These are phyloP conservation scores for Hypericum androsaemum DNA, from an alignment of 345 rosid species.

Conservation along the genomic window DNA sequence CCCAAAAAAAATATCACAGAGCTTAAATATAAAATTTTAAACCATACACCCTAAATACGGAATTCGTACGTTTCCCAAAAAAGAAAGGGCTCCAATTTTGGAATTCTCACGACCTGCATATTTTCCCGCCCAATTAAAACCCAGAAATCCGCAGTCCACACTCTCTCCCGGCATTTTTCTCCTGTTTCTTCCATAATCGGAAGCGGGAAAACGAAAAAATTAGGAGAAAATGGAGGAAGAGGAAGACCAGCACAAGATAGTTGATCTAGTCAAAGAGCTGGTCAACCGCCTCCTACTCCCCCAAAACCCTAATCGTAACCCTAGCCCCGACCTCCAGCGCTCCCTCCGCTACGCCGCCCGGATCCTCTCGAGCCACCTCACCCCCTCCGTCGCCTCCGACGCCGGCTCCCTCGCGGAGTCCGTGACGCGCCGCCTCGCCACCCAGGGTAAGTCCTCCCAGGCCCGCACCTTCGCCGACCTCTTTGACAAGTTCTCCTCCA, in stretches of 20 bases:
- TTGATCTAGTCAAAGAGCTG: conserved; percentile 79
- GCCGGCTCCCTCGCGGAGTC: conserved; percentile 82
- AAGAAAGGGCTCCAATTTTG: neutral
- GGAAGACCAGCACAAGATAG: conserved; percentile 61
- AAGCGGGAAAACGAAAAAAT: neutral
- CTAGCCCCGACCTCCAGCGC: conserved; percentile 36
- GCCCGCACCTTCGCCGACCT: conserved; percentile 85
- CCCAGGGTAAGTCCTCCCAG: conserved; percentile 78
- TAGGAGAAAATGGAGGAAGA: conserved; percentile 72
- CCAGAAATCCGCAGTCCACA: neutral
- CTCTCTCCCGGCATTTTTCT: neutral
- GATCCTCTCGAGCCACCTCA: conserved; percentile 76
- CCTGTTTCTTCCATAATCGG: neutral
- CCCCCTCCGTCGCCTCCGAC: conserved; percentile 71
- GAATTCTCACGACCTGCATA: neutral
- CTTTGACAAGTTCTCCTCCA: conserved; percentile 69
- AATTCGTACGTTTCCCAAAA: too few relatives aligned
- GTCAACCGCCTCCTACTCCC: conserved; percentile 70
- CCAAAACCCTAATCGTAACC: conserved; percentile 32
- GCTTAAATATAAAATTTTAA: too few relatives aligned
- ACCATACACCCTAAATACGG: too few relatives aligned
- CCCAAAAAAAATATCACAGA: too few relatives aligned
- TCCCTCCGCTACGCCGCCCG: conserved; percentile 74
- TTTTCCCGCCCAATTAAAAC: conserved; percentile 16
- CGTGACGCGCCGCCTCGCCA: conserved; percentile 86